Base-by-base conservation (phyloP, 1,139 yeast genomes). In the Hansenula sp. region DNA sequence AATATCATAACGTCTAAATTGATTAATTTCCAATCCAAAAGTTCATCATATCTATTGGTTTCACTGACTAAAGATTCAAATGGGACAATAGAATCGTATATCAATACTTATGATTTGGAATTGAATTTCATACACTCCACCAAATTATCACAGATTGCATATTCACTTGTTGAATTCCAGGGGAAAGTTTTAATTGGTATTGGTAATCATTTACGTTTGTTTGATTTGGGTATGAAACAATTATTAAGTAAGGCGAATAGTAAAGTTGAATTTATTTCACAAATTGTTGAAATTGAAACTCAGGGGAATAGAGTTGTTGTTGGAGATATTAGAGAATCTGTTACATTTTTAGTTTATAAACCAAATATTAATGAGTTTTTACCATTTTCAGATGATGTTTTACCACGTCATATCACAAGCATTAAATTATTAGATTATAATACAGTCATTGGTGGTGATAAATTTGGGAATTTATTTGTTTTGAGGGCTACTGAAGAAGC, bases 371-470 rank as follows among this genome's bases (percentile, higher is more conserved):
- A 82, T 53, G 57, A 57, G 19, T 81, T 90, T 52, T 55, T 79
- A 11, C 73, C 82, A 1, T 67, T 89, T 48, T 82, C 81, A 1
- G 89, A 82, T 55, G 97, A 92, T 61, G 62, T 72, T 0, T 62
- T 82, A 37, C 70, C 79, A 35, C 68, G 97, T 27, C 86, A 83
- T 55, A 69, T 83, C 3, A 82, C 95, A 0, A 56, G 80, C 2
- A 50, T 83, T 35, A 55, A 68, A 2, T 62, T 77, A 50, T 62
- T 92, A 8, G 98, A 92, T 59, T 73, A 77, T 43, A 80, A 79
- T 44, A 88, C 97, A 0, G 73, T 85, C 0, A 66, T 85, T 30
- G 88, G 85, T 1, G 96, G 96, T n/a, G 98, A 92, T 57, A 82
- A 81, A 53, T 89, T 84, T 63, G 97, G 98, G 1, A 86, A 83